Evolutionary conservation across 352 stramenopile genomes (phyloP), one percentile per base, ranked within the genome.

Genomic region (Globisporangium radiosum): DNA sequence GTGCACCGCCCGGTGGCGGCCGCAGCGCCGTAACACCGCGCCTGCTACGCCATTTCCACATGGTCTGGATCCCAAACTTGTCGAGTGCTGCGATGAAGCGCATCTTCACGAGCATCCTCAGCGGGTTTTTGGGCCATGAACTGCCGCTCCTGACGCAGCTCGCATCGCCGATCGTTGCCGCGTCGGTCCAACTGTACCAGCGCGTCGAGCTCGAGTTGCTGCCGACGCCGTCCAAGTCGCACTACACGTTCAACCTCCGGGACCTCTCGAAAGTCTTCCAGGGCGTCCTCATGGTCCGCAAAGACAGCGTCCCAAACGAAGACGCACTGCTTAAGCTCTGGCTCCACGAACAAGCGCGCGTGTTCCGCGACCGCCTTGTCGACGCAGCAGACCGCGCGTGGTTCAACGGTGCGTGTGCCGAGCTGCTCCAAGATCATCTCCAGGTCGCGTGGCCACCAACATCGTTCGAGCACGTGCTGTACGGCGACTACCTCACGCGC

Each of bases 171-270:
- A 85, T 98, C 42, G 92, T 98, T 3, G 74, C 81, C 43, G 89
- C 87, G 14, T 97, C 88, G 0, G 81, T 98, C 25, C 62, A 86
- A 49, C 64, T 97, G 2, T 97, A 98, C 54, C 78, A 96, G 43
- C 76, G 75, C 8, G 90, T 97, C 1, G 85, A 96, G 51, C 55
- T 87, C 8, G 87, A 96, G 45, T 82, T 98, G 81, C 69, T 97
- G 11, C 91, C 91, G 14, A 97, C 91, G 5, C 91, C 90, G 4
- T 90, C 77, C 17, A 96, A 96, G 70, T 96, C 86, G 5, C 86
- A 97, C 62, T 98, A 98, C 63, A 97, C 92, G 6, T 98, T 98
- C 71, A 98, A 98, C 57, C 71, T 98, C 39, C 84, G 92, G 7
- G 92, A 98, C 71, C 68, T 98, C 13, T 95, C 81, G 9, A 97